These are phyloP conservation scores for Astrothelium macrocarpum DNA, from an alignment of 495 filamentous ascomycete genomes.

Conservation along the genomic window DNA sequence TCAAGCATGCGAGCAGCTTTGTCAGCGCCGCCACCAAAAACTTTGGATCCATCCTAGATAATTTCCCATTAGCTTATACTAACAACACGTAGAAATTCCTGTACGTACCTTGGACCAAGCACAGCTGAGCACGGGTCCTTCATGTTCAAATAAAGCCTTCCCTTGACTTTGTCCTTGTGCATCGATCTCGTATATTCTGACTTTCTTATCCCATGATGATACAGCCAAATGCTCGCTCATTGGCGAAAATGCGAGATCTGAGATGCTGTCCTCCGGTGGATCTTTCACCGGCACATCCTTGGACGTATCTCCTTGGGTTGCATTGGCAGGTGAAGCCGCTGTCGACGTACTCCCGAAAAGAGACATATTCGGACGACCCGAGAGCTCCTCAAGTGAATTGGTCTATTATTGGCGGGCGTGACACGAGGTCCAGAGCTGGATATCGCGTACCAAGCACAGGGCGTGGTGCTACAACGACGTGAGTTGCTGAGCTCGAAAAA, in stretches of 20 bases:
- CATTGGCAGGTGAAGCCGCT: constrained; percentile 39
- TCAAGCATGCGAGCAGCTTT: constrained; percentile 75
- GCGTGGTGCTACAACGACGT: neutral
- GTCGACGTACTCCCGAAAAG: constrained; percentile 56
- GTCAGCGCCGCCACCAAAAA: constrained; percentile 76
- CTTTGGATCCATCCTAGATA: constrained; percentile 56
- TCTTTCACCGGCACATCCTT: constrained; percentile 71
- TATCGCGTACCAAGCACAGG: neutral
- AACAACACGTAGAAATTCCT: neutral
- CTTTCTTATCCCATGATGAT: constrained; percentile 87
- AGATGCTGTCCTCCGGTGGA: constrained; percentile 79
- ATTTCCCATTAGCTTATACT: neutral
- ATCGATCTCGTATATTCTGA: constrained; percentile 84
- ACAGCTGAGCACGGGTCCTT: constrained; percentile 66
- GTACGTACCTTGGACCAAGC: constrained; percentile 72
- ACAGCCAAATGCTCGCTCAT: constrained; percentile 69
- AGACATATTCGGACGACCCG: constrained; percentile 40
- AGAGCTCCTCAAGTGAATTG: neutral
- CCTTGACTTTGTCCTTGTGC: constrained; percentile 59
- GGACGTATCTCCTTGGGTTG: constrained; percentile 80
- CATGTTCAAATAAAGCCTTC: constrained; percentile 68
- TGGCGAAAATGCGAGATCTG: constrained; percentile 74
- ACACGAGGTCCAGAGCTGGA: neutral
- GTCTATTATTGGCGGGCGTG: neutral
- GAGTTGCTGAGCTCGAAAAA: neutral